phyloP scores from a whole-genome alignment of 768 basidiomycete species.

The Boletus bicolor region DNA sequence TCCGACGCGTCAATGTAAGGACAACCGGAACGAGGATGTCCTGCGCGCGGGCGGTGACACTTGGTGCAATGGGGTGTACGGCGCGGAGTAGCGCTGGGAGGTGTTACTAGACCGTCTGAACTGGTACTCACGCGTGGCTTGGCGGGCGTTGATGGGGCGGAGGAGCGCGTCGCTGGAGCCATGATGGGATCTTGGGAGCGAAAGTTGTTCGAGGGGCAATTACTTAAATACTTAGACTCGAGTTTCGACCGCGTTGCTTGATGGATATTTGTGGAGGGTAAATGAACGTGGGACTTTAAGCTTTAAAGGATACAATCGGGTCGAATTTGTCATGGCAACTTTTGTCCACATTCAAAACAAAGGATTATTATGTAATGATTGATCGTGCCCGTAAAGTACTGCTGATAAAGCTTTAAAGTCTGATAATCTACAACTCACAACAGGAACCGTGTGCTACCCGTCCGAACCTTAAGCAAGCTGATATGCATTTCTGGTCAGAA shows the following conservation, averaged over 20 bases:
- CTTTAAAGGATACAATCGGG: background rate
- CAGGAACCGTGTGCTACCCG: background rate
- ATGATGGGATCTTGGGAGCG: constrained; percentile 8
- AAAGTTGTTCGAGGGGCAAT: background rate
- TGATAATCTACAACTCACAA: background rate
- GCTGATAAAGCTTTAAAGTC: background rate
- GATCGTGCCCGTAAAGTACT: background rate
- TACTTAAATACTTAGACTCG: background rate
- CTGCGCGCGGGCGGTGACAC: constrained; percentile 51
- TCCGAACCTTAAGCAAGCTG: background rate
- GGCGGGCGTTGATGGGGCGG: constrained; percentile 30
- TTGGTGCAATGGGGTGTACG: constrained; percentile 53
- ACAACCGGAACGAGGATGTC: constrained; percentile 64
- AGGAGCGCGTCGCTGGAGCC: constrained; percentile 30
- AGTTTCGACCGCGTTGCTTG: background rate
- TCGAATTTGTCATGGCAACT: background rate
- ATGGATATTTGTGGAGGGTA: background rate
- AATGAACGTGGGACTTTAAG: background rate
- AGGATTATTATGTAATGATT: background rate
- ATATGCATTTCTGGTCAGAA: background rate
- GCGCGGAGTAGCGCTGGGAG: constrained; percentile 42
- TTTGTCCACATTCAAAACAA: background rate
- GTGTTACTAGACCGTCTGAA: constrained; percentile 15
- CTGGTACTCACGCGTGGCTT: constrained; percentile 14
- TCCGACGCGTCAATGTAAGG: constrained; percentile 39